Conservation (phyloP, 306 rosid species). For the Crotalaria pallida region DNA sequence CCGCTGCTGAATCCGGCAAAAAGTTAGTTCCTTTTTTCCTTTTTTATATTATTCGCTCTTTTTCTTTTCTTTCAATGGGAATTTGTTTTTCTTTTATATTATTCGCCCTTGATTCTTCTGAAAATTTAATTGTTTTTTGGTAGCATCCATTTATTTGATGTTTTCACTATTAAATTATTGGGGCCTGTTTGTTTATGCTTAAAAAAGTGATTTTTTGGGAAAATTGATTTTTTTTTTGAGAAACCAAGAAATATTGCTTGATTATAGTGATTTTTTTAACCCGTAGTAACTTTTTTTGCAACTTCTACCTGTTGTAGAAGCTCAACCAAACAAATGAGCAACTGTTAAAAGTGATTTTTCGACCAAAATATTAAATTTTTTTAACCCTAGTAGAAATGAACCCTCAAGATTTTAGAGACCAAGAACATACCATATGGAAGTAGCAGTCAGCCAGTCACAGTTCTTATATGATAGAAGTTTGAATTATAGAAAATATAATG, state of each 20-base stretch:
- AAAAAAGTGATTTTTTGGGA: too few relatives aligned
- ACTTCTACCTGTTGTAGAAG: too few relatives aligned
- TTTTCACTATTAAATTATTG: background rate
- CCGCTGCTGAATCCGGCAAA: slow-evolving; percentile 46
- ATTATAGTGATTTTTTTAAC: too few relatives aligned
- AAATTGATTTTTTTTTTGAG: too few relatives aligned
- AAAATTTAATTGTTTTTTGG: background rate
- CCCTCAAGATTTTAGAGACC: background rate
- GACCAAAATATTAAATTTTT: too few relatives aligned
- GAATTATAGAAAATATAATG: background rate
- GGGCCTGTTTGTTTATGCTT: too few relatives aligned
- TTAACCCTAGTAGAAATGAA: too few relatives aligned
- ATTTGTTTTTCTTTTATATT: background rate
- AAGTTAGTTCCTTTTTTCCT: slow-evolving; percentile 37
- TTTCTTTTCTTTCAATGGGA: background rate
- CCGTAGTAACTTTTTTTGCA: too few relatives aligned
- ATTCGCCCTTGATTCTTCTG: too few relatives aligned
- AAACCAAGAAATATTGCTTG: too few relatives aligned
- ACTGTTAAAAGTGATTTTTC: too few relatives aligned
- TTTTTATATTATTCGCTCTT: background rate
- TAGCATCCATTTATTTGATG: background rate
- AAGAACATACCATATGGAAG: background rate
- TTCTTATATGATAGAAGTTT: background rate
- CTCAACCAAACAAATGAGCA: too few relatives aligned
- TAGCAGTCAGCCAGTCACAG: background rate